Evolutionary conservation across 2,329 filamentous ascomycete genomes (phyloP), one percentile per base, ranked within the genome.

Genomic region (Xylariaceae sp.): DNA sequence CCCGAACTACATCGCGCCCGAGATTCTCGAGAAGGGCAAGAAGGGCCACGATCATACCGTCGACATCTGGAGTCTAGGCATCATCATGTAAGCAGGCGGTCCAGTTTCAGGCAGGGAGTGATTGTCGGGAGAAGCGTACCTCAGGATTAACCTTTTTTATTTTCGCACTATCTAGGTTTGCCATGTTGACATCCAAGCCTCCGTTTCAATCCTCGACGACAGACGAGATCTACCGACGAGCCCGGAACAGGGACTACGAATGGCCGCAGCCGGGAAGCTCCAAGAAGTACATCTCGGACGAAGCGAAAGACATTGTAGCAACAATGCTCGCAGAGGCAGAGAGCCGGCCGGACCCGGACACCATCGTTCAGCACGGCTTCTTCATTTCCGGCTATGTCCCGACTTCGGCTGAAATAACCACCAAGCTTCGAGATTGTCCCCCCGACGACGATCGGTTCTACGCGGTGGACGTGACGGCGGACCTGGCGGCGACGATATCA

Each of bases 31-130:
- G 57, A 95, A 92, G 69, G 87, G 85, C 23, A 92, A 87, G 58
- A 88, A 90, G 54, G 92, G 92, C 0, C 92, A 98, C 60, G 92
- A 95, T 51, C 89, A 97, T 59, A 95, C 94, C 70, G 92, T 98
- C 3, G 92, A 98, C 60, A 86, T 98, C 40, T 98, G 94, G 94
- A 95, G 90, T 31, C 73, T 98, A 58, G 92, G 94, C 14, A 92
- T 98, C 51, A 98, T 98, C 60, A 88, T 94, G 81, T 89, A 68
- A 69, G n/a, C n/a, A n/a, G 80, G n/a, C 21, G 30, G 8, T 18
- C 17, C 17, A n/a, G n/a, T n/a, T n/a, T n/a, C n/a, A n/a, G n/a
- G n/a, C n/a, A n/a, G n/a, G n/a, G n/a, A n/a, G n/a, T n/a, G n/a
- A n/a, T n/a, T n/a, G n/a, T n/a, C n/a, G n/a, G n/a, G n/a, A n/a